Evolutionary conservation across 2,329 filamentous ascomycete species (phyloP).

Genomic region (Fusarium sp.): DNA sequence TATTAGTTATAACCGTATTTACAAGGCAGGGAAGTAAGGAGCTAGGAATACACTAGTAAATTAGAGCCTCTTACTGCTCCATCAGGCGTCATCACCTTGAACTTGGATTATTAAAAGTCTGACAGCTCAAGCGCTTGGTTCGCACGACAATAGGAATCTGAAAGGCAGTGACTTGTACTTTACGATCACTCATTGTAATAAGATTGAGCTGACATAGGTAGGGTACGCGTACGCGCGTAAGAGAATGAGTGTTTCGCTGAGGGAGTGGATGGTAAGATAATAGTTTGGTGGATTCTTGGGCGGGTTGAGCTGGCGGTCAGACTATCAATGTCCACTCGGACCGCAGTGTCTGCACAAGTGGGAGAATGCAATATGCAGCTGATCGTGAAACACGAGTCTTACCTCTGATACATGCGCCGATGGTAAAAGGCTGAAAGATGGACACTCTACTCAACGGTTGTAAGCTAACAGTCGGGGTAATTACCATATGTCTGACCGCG

Average conservation of each 20-base stretch:
- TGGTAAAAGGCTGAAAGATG: neutral
- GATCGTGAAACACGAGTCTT: neutral
- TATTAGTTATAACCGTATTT: too few species aligned
- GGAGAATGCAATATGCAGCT: neutral
- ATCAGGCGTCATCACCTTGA: slow-evolving; percentile 1
- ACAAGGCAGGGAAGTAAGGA: too few species aligned
- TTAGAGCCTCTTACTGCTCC: neutral
- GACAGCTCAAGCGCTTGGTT: slow-evolving; percentile 11
- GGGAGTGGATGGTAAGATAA: slow-evolving; percentile 31
- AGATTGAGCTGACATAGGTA: neutral
- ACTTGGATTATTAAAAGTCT: slow-evolving; percentile 13
- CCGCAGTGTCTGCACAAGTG: neutral
- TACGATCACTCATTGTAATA: neutral
- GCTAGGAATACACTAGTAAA: neutral
- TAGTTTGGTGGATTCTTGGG: neutral
- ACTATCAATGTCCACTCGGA: neutral
- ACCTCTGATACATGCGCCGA: neutral
- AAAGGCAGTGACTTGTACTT: neutral
- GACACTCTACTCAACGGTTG: neutral
- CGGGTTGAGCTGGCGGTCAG: too few species aligned
- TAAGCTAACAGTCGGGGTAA: slow-evolving; percentile 4
- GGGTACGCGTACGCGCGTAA: slow-evolving; percentile 24
- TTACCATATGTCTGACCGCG: neutral
- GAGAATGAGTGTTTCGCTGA: neutral
- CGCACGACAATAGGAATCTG: neutral